A percentile compares a stretch with the other conserved stretches of the same genome.
phyloP scores from a whole-genome alignment of 208 protist species.

The Leishmania tarentolae region DNA sequence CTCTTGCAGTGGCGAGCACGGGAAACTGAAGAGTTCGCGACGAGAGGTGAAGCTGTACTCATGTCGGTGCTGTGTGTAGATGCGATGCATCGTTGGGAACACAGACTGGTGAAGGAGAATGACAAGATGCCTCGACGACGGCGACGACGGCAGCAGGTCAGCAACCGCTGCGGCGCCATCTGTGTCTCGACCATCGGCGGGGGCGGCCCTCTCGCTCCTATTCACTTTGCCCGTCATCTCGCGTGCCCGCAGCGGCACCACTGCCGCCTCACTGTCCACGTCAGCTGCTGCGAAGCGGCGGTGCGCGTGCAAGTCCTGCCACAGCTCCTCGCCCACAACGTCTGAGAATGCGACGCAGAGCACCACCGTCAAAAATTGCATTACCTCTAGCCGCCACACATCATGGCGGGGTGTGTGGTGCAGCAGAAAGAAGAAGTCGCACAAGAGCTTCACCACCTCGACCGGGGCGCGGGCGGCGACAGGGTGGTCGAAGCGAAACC shows the following conservation, averaged over 20 bases:
- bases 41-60: constrained; percentile 70
- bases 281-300: not conserved
- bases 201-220: not conserved
- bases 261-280: not conserved
- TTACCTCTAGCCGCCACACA: constrained; percentile 68
- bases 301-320: constrained; percentile 28
- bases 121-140: constrained; percentile 2
- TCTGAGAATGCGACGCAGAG: constrained; percentile 42
- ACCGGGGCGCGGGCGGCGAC: constrained; percentile 27
- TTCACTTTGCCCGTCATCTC: no score
- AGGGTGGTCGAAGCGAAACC: constrained; percentile 54
- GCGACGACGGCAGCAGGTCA: not conserved
- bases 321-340: constrained; percentile 45
- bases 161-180: not conserved
- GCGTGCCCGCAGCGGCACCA: not conserved
- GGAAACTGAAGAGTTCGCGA: constrained; percentile 68
- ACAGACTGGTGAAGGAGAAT: constrained; percentile 65
- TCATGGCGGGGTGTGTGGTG: constrained; percentile 51
- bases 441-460: constrained; percentile 54
- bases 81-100: constrained; percentile 42
- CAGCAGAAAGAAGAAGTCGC: constrained; percentile 53
- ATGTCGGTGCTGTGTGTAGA: constrained; percentile 57
- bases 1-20: constrained; percentile 47
- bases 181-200: not conserved
- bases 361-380: constrained; percentile 52